These are phyloP conservation scores for Choanephora cucurbitarum DNA, from an alignment of 371 early-diverging fungal species.

Conservation along the genomic window DNA sequence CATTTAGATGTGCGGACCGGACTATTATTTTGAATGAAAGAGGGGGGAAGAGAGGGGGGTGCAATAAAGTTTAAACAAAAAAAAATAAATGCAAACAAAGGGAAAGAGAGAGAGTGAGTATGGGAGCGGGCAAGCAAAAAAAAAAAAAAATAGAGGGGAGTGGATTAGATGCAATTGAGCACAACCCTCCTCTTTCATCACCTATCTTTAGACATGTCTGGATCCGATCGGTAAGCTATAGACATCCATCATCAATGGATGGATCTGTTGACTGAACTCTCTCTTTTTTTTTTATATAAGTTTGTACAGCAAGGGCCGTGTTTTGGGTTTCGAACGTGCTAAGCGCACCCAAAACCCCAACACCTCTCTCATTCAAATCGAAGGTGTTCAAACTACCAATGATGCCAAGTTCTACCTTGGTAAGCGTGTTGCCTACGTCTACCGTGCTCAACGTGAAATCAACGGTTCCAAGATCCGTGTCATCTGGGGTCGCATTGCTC, in stretches of 20 bases:
- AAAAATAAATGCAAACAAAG: too few relatives aligned
- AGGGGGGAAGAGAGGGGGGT: slow-evolving; percentile 1
- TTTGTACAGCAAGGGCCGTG: slow-evolving; percentile 94
- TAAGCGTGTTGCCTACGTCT: slow-evolving; percentile 81
- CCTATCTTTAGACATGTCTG: slow-evolving; percentile 29
- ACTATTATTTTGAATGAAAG: too few relatives aligned
- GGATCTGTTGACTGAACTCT: background rate
- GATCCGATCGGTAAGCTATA: slow-evolving; percentile 26
- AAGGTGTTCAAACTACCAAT: slow-evolving; percentile 85
- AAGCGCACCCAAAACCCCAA: slow-evolving; percentile 88
- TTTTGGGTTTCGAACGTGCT: slow-evolving; percentile 90
- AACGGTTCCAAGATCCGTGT: slow-evolving; percentile 91
- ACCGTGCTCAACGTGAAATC: slow-evolving; percentile 85
- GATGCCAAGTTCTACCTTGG: slow-evolving; percentile 89
- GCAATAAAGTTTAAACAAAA: too few relatives aligned
- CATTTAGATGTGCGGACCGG: slow-evolving; percentile 4
- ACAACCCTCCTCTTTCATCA: slow-evolving; percentile 27
- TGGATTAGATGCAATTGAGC: slow-evolving; percentile 3
- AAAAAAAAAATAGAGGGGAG: slow-evolving; percentile 10
- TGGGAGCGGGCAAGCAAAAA: too few relatives aligned
- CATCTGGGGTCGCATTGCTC: slow-evolving; percentile 96
- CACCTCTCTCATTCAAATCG: slow-evolving; percentile 89
- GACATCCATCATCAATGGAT: background rate
- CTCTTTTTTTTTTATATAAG: slow-evolving; percentile 56
- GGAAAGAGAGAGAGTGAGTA: too few relatives aligned